Conservation (phyloP, 495 filamentous ascomycete species). For the Penicillium dipodomyicola region DNA sequence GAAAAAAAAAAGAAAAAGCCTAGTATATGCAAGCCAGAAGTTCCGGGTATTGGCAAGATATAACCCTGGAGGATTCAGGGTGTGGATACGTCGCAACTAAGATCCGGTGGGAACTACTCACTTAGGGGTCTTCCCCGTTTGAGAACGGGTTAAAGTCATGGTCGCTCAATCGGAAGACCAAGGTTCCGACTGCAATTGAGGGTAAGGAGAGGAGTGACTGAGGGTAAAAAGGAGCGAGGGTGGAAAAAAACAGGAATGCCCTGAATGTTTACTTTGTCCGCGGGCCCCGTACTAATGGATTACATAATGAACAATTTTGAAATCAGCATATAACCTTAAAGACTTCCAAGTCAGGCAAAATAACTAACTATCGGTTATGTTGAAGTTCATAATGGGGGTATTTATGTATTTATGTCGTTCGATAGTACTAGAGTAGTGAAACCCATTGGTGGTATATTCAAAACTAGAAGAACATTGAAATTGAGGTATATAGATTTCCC, state of each 20-base stretch:
- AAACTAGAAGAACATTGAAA: not conserved
- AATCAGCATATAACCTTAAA: constrained; percentile 12
- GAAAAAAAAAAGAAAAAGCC: constrained; percentile 7
- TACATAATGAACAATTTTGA: constrained; percentile 12
- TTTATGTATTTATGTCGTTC: not conserved
- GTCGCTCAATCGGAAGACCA: constrained; percentile 26
- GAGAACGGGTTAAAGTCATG: constrained; percentile 50
- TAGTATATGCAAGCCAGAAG: not conserved
- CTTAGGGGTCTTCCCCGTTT: constrained; percentile 52
- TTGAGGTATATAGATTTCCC: not conserved
- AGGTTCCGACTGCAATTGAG: constrained; percentile 22
- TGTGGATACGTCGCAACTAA: constrained; percentile 18
- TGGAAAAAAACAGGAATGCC: constrained; percentile 18
- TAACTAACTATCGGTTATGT: too few relatives aligned
- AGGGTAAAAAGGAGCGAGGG: constrained; percentile 20
- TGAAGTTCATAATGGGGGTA: not conserved
- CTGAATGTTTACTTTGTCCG: constrained; percentile 28
- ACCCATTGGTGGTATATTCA: not conserved
- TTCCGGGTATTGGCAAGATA: constrained; percentile 8
- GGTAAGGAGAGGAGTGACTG: constrained; percentile 8
- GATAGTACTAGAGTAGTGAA: not conserved
- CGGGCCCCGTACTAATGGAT: constrained; percentile 7
- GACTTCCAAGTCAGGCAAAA: not conserved
- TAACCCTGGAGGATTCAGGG: constrained; percentile 9
- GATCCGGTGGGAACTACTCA: constrained; percentile 33